Evolutionary conservation across 345 rosid genomes (phyloP).

Genomic region (Litchi chinensis): DNA sequence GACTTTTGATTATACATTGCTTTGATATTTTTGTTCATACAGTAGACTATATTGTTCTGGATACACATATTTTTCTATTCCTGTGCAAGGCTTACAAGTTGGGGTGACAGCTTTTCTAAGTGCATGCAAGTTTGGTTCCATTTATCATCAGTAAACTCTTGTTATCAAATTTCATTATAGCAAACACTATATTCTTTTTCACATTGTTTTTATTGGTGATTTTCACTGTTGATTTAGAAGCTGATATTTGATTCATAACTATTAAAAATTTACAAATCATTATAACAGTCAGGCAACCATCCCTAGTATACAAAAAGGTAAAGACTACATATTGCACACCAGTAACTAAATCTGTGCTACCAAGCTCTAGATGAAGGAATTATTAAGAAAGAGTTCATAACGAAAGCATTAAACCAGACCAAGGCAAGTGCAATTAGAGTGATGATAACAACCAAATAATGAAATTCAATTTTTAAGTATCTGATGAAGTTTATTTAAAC

Average conservation of each 20-base stretch:
- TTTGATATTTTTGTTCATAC: neutral
- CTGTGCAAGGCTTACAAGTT: neutral
- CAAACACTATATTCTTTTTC: neutral
- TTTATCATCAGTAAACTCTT: neutral
- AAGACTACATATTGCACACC: neutral
- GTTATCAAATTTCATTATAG: neutral
- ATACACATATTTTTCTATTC: neutral
- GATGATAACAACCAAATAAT: neutral
- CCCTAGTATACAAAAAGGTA: neutral
- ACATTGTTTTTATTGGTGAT: neutral
- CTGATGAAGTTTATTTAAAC: neutral
- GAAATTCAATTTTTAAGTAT: too few species aligned
- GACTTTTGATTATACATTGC: neutral
- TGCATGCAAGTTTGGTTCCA: neutral
- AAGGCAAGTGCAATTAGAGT: neutral
- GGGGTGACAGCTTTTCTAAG: neutral
- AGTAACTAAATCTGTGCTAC: neutral
- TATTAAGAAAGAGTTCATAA: neutral
- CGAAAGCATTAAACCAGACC: neutral
- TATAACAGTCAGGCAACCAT: neutral
- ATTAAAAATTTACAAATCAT: neutral
- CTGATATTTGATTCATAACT: neutral
- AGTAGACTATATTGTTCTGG: too few species aligned
- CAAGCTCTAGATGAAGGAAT: neutral
- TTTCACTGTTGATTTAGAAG: neutral